These are phyloP conservation scores for Tricholoma terreum DNA, from an alignment of 768 basidiomycete species.

Conservation along the genomic window DNA sequence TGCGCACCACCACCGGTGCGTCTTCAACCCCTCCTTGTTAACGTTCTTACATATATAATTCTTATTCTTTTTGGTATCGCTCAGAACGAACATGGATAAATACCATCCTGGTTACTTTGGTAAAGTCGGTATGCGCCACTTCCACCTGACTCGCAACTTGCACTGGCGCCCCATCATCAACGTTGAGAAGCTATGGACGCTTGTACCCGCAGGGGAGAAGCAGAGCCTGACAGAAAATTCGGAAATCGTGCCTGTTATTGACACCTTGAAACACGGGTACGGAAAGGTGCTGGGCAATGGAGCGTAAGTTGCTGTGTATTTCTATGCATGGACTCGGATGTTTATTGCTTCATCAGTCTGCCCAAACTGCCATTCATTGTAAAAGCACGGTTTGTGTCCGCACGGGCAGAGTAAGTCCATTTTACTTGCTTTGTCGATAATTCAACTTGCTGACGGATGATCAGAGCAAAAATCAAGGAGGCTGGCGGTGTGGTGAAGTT, in stretches of 20 bases:
- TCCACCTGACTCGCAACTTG: conserved; percentile 89
- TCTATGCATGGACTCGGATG: background rate
- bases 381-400: conserved; percentile 94
- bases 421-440: background rate
- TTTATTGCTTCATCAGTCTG: conserved; percentile 44
- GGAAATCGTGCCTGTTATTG: conserved; percentile 91
- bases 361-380: conserved; percentile 94
- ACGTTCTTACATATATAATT: background rate
- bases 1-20: conserved; percentile 97
- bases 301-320: conserved; percentile 46
- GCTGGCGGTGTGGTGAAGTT: conserved; percentile 93
- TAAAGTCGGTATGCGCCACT: conserved; percentile 99
- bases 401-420: conserved; percentile 67
- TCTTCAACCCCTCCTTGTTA: conserved; percentile 10
- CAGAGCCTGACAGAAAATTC: conserved; percentile 67
- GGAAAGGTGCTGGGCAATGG: conserved; percentile 97
- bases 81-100: conserved; percentile 94
- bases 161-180: conserved; percentile 97
- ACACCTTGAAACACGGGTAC: conserved; percentile 80
- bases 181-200: conserved; percentile 95
- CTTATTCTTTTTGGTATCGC: background rate
- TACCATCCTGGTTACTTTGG: conserved; percentile 99
- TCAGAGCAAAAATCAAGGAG: conserved; percentile 78
- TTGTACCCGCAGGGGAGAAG: conserved; percentile 86
- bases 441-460: background rate